Evolutionary conservation across 768 basidiomycete species (phyloP), one percentile per base, ranked within the genome.

Genomic region (Pleurotus ostreatus): DNA sequence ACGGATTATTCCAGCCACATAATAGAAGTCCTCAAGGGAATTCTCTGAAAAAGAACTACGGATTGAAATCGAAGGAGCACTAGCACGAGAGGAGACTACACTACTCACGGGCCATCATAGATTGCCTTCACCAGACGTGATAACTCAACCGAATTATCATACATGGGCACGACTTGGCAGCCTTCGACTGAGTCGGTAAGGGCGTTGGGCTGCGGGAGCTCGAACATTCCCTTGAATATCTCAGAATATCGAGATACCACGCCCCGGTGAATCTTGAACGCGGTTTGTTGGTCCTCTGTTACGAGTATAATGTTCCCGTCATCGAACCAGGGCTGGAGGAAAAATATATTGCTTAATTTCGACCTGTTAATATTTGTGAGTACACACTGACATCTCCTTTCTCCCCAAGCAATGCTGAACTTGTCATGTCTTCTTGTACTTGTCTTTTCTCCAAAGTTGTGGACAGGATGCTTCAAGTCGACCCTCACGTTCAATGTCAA

Each of bases 271-370:
- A 84, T 72, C 34, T 77, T 81, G 71, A 83, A 84, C 1, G 77
- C 78, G 37, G 74, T 74, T 4, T 66, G 69, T 49, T 67, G 61
- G 45, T 74, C 71, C 34, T 74, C 65, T 5, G 78, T 75, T 39
- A 79, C 65, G 3, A 85, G 71, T 15, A 84, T 67, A 46, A 84
- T 72, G 63, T 84, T 85, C 15, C 82, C 83, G 60, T 84, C 83
- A 20, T 83, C 79, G 61, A 85, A 82, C 79, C 79, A 84, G 13
- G 80, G 81, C 69, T 82, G 54, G 7, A 30, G 23, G 46, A 7
- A 16, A 20, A 18, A 9, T 22, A 53, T 4, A 12, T 25, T 25
- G n/a, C 16, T 25, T 13, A 15, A 20, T 20, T 23, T 25, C 7
- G 16, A 47, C 46, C 23, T 25, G 23, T 6, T 47, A 12, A 23